phyloP scores from a whole-genome alignment of 768 basidiomycete genomes.

The Tricholoma furcatifolium region DNA sequence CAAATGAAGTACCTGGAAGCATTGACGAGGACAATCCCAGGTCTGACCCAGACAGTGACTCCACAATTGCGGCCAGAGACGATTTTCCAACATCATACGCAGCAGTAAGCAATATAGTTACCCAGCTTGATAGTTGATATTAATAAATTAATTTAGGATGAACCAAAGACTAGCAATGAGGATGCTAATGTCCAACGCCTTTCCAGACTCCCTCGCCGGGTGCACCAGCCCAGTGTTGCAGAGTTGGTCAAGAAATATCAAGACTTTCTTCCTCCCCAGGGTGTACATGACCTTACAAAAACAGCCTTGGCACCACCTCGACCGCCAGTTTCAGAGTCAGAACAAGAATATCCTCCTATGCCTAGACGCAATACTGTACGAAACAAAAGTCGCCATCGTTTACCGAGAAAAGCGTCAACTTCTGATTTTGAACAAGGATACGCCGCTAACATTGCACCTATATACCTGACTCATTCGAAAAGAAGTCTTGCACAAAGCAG shows the following conservation, averaged over 20 bases:
- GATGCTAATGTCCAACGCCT: slow-evolving; percentile 30
- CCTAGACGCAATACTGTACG: slow-evolving; percentile 40
- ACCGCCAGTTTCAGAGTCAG: slow-evolving; percentile 73
- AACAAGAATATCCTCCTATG: slow-evolving; percentile 57
- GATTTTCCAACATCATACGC: slow-evolving; percentile 20
- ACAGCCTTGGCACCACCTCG: slow-evolving; percentile 68
- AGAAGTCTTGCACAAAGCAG: slow-evolving; percentile 37
- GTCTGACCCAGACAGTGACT: slow-evolving; percentile 78
- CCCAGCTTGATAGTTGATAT: neutral
- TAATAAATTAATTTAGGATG: slow-evolving; percentile 13
- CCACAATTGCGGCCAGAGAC: slow-evolving; percentile 64
- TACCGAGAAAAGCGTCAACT: slow-evolving; percentile 55
- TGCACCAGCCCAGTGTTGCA: slow-evolving; percentile 67
- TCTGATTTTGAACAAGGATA: slow-evolving; percentile 93
- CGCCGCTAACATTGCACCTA: slow-evolving; percentile 87
- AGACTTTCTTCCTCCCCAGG: slow-evolving; percentile 70
- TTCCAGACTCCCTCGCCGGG: slow-evolving; percentile 67
- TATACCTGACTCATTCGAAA: slow-evolving; percentile 59
- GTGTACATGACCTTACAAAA: slow-evolving; percentile 68
- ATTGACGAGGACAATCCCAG: slow-evolving; percentile 26
- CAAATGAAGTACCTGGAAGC: slow-evolving; percentile 3
- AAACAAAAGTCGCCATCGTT: slow-evolving; percentile 49
- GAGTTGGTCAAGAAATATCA: slow-evolving; percentile 84
- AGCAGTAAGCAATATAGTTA: slow-evolving; percentile 23
- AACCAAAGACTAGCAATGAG: slow-evolving; percentile 17